Percentiles rank a stretch among this genome's conserved stretches.
phyloP scores from a whole-genome alignment of 345 rosid genomes.

The Dimocarpus longan region DNA sequence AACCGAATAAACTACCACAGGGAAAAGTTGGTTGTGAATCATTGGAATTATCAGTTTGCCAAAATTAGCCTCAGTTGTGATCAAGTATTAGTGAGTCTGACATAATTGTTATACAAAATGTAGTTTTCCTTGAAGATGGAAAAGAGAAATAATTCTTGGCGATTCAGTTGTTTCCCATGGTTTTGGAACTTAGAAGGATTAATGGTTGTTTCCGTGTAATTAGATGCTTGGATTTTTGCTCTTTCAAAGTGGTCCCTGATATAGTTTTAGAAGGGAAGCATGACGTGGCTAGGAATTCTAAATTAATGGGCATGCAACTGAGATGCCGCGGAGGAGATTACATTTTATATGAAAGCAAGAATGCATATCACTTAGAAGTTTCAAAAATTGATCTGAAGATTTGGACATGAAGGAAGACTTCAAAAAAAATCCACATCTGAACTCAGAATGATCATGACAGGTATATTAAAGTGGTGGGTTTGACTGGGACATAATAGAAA shows the following conservation, averaged over 20 bases:
- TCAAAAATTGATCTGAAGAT: neutral
- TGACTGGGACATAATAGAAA: neutral
- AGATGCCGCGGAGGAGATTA: neutral
- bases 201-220: neutral
- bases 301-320: neutral
- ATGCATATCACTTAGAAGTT: neutral
- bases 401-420: neutral
- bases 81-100: constrained; percentile 23
- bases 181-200: constrained; percentile 20
- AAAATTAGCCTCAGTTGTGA: constrained; percentile 25
- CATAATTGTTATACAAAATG: constrained; percentile 19
- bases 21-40: constrained; percentile 21
- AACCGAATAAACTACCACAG: constrained; percentile 13
- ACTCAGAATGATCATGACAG: neutral
- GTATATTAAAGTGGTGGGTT: neutral
- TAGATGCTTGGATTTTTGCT: neutral
- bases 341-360: neutral
- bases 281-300: neutral
- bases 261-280: neutral
- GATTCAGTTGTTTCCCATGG: constrained; percentile 20
- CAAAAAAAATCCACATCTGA: neutral
- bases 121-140: constrained; percentile 21
- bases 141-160: constrained; percentile 20
- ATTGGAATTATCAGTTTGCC: constrained; percentile 13
- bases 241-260: neutral